phyloP scores from a whole-genome alignment of 2,329 filamentous ascomycete species.

The Pseudogymnoascus sp. region DNA sequence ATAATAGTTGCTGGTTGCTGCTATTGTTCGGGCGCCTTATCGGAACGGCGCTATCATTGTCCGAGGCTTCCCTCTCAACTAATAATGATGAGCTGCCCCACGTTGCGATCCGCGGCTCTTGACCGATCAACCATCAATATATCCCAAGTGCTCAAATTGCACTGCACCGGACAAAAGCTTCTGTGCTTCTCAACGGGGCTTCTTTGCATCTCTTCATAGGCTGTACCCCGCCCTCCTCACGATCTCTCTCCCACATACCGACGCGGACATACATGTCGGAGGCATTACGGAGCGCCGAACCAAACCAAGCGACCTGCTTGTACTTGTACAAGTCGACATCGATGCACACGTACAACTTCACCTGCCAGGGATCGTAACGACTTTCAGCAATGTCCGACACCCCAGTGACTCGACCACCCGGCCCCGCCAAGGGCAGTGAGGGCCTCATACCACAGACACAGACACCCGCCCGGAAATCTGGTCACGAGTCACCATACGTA shows the following conservation, averaged over 20 bases:
- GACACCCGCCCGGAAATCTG: constrained; percentile 20
- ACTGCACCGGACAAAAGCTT: neutral
- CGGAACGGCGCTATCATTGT: constrained; percentile 4
- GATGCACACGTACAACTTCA: constrained; percentile 11
- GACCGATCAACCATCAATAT: neutral
- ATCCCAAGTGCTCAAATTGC: neutral
- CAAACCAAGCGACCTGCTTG: constrained; percentile 6
- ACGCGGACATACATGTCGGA: neutral
- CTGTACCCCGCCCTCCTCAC: neutral
- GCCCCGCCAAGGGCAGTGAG: constrained; percentile 18
- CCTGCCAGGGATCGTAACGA: constrained; percentile 14
- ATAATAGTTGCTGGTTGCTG: neutral
- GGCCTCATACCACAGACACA: constrained; percentile 20
- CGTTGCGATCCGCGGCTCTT: neutral
- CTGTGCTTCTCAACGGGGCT: neutral
- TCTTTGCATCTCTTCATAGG: neutral
- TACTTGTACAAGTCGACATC: constrained; percentile 6
- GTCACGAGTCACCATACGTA: constrained; percentile 25
- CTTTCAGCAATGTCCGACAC: constrained; percentile 26
- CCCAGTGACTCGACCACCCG: constrained; percentile 24
- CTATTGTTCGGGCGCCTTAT: neutral
- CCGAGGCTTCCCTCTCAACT: constrained; percentile 1
- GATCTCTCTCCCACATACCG: neutral
- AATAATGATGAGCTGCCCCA: constrained; percentile 7
- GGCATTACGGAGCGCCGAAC: constrained; percentile 5